Base-by-base conservation (phyloP, 2,329 filamentous ascomycete genomes). In the Grosmannia penicillata region DNA sequence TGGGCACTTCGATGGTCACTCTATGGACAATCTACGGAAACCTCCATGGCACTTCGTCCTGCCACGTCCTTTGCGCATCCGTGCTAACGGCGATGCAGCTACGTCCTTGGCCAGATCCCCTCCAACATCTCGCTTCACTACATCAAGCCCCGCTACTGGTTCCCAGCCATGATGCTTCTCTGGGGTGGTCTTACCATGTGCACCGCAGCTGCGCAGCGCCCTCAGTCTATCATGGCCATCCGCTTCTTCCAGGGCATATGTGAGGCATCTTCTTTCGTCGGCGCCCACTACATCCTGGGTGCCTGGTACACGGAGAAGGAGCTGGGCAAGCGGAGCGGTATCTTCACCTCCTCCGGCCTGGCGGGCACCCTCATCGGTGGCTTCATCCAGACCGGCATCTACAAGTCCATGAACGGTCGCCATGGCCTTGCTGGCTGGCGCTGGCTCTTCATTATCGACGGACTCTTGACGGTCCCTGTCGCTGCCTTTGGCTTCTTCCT, bases 161-260 rank as follows among this genome's bases (percentile, higher is more conserved):
- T 77, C 48, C 75, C 75, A 0, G 48, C 60, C 22, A 77, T 75
- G 65, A 76, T 78, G 67, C 40, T 77, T 17, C 49, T 72, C 40
- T 82, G 77, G 78, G 75, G 69, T 3, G 59, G 62, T 1, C 54
- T 82, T 21, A 81, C 76, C 3, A 76, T 79, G 70, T 57, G 64
- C 26, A 75, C 71, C 1, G 72, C 70, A 1, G 61, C 65, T 3
- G 63, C 58, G 0, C 62, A 68, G 8, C 61, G 57, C 4, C 68
- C 70, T 0, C 56, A 63, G 43, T 54, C 66, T 32, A 72, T 78
- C 48, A 75, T 75, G 66, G 71, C 63, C 2, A 72, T 77, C 45
- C 66, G 72, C 5, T 68, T 69, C 54, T 65, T 70, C 48, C 62
- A 65, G 47, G 72, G 68, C 8, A 56, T 75, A 17, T 63, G 65